Evolutionary conservation across 2,329 filamentous ascomycete species (phyloP).

Genomic region (Huntiella abstrusa): DNA sequence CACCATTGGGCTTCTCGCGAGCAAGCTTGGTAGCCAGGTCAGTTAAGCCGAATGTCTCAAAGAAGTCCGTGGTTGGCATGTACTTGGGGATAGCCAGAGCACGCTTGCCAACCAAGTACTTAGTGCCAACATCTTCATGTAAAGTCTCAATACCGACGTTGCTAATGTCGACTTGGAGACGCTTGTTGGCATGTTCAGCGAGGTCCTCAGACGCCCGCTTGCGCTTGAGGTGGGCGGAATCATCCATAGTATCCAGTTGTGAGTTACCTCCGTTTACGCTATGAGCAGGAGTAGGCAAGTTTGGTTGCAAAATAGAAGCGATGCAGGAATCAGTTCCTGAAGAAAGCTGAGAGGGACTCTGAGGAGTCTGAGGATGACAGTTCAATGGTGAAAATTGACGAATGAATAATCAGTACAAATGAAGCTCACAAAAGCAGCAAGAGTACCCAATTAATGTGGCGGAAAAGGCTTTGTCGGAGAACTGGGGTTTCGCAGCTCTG

Average conservation of each 20-base stretch:
- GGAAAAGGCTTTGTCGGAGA: background rate
- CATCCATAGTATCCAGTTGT: constrained; percentile 21
- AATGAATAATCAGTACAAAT: background rate
- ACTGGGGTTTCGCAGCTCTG: background rate
- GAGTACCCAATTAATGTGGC: background rate
- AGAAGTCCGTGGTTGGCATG: constrained; percentile 33
- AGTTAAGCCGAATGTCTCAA: constrained; percentile 36
- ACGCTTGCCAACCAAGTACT: constrained; percentile 43
- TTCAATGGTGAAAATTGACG: constrained; percentile 34
- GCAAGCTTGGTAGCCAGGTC: constrained; percentile 41
- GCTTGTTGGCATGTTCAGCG: constrained; percentile 39
- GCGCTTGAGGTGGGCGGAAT: constrained; percentile 31
- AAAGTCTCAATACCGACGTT: constrained; percentile 45
- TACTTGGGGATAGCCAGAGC: constrained; percentile 6
- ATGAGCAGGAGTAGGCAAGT: constrained; percentile 43
- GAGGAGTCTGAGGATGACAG: constrained; percentile 48
- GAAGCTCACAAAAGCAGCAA: background rate
- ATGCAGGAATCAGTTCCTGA: constrained; percentile 33
- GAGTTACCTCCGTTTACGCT: constrained; percentile 38
- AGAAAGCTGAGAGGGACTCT: constrained; percentile 45
- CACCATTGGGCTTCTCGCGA: constrained; percentile 43
- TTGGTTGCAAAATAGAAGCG: constrained; percentile 31
- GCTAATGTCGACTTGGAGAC: constrained; percentile 35
- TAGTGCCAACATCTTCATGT: constrained; percentile 46
- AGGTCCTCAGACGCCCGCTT: constrained; percentile 39